phyloP scores from a whole-genome alignment of 2,329 filamentous ascomycete genomes.

The Botrytis squamosa region DNA sequence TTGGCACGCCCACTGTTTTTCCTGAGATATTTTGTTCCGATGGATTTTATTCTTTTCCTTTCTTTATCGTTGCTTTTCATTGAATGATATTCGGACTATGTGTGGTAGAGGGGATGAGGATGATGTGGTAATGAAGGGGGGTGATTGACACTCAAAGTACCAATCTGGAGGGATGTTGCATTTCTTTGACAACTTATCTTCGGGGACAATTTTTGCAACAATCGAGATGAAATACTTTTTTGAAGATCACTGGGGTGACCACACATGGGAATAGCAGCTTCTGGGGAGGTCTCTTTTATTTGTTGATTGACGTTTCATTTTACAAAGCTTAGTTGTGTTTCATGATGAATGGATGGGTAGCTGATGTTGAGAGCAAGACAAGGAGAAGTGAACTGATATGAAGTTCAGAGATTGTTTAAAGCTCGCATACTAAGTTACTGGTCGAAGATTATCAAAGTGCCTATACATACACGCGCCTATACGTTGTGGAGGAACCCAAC shows the following conservation, averaged over 20 bases:
- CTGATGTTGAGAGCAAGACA: slow-evolving; percentile 7
- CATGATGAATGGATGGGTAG: slow-evolving; percentile 2
- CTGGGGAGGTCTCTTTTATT: slow-evolving; percentile 38
- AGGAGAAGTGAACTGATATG: neutral
- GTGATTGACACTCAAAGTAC: neutral
- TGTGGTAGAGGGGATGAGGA: neutral
- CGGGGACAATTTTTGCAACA: slow-evolving; percentile 17
- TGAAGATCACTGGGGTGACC: slow-evolving; percentile 20
- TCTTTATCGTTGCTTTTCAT: slow-evolving; percentile 14
- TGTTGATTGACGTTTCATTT: slow-evolving; percentile 9
- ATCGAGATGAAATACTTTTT: slow-evolving; percentile 19
- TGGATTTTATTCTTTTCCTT: slow-evolving; percentile 1
- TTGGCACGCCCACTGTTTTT: slow-evolving; percentile 6
- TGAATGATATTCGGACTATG: slow-evolving; percentile 4
- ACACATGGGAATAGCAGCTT: slow-evolving; percentile 35
- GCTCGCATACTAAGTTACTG: slow-evolving; percentile 1
- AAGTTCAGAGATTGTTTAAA: slow-evolving; percentile 7
- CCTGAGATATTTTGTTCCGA: slow-evolving; percentile 11
- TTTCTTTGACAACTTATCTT: slow-evolving; percentile 19
- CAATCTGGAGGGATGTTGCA: slow-evolving; percentile 16
- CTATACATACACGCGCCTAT: neutral
- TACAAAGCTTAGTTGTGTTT: slow-evolving; percentile 14
- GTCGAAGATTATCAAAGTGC: neutral
- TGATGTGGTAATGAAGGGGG: slow-evolving; percentile 9
- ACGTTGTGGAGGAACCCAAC: neutral